phyloP scores from a whole-genome alignment of 768 basidiomycete species.

The Hypholoma sublateritium region DNA sequence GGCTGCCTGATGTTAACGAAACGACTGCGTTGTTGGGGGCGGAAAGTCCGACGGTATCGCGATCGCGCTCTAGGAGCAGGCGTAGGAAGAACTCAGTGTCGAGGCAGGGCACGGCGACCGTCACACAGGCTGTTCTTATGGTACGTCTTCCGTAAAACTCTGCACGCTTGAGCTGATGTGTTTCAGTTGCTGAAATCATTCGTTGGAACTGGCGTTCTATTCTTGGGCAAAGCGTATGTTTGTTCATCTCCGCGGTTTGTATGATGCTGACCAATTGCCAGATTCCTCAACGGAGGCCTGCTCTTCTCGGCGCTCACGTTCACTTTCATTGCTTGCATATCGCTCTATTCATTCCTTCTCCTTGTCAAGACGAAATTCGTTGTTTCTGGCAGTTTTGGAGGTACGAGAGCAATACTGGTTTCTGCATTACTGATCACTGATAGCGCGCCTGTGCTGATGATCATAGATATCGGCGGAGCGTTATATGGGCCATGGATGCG shows the following conservation, averaged over 20 bases:
- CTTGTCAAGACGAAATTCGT: constrained; percentile 85
- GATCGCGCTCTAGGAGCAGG: constrained; percentile 46
- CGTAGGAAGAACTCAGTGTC: constrained; percentile 57
- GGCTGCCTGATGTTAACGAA: constrained; percentile 40
- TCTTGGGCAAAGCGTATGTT: constrained; percentile 89
- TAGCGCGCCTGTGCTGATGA: not conserved
- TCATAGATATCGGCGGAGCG: constrained; percentile 84
- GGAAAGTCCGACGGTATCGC: constrained; percentile 14
- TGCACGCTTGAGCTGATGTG: not conserved
- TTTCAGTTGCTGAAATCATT: constrained; percentile 86
- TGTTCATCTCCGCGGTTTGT: not conserved
- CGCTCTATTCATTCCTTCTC: constrained; percentile 91
- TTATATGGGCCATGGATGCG: constrained; percentile 96
- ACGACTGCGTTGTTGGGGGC: constrained; percentile 53
- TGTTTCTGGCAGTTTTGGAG: constrained; percentile 92
- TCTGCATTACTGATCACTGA: not conserved
- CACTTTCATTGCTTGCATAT: constrained; percentile 79
- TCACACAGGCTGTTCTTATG: constrained; percentile 92
- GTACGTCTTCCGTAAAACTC: constrained; percentile 37
- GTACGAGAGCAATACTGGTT: constrained; percentile 32
- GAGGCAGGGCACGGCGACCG: constrained; percentile 81
- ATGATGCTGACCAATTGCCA: constrained; percentile 24
- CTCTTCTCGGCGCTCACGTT: constrained; percentile 84
- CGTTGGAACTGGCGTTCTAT: constrained; percentile 93
- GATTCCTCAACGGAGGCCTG: constrained; percentile 94